Conservation (phyloP, 2,329 filamentous ascomycete species). For the Neopestalotiopsis sp. region DNA sequence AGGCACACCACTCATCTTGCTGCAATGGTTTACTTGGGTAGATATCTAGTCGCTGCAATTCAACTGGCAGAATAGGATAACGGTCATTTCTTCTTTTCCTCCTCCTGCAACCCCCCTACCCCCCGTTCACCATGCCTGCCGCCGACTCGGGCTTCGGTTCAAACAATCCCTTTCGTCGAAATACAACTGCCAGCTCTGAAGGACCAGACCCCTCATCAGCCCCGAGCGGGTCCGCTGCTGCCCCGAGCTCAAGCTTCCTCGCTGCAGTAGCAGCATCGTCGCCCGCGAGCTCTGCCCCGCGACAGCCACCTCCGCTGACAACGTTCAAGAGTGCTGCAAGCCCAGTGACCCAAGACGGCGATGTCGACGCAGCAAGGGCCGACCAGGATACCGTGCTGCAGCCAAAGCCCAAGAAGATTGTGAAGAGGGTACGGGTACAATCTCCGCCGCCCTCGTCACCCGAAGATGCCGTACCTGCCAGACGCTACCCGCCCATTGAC, state of each 20-base stretch:
- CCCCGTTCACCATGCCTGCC: slow-evolving; percentile 38
- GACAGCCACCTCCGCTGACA: slow-evolving; percentile 36
- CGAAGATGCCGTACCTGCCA: slow-evolving; percentile 49
- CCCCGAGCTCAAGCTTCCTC: slow-evolving; percentile 21
- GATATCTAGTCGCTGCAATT: slow-evolving; percentile 7
- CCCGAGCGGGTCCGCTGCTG: slow-evolving; percentile 20
- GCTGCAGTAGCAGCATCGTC: slow-evolving; percentile 21
- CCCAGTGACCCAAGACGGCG: slow-evolving; percentile 37
- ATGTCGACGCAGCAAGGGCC: slow-evolving; percentile 19
- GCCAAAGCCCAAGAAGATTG: slow-evolving; percentile 51
- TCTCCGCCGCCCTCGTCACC: slow-evolving; percentile 67
- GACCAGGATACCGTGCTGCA: slow-evolving; percentile 37
- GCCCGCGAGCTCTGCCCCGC: slow-evolving; percentile 18
- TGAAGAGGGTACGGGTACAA: slow-evolving; percentile 71
- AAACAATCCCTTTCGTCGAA: slow-evolving; percentile 60
- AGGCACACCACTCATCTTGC: slow-evolving; percentile 8
- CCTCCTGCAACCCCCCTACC: slow-evolving; percentile 13
- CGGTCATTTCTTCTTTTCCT: neutral
- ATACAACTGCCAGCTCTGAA: slow-evolving; percentile 25
- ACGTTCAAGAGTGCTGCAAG: slow-evolving; percentile 34
- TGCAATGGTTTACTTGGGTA: slow-evolving; percentile 12
- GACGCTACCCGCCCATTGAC: slow-evolving; percentile 26
- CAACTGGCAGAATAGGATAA: neutral
- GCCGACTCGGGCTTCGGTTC: slow-evolving; percentile 43
- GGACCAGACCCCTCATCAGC: slow-evolving; percentile 21